Percentiles rank a stretch among this genome's conserved stretches.
Evolutionary conservation across 2,329 filamentous ascomycete species (phyloP).

Genomic region (Sphaerulina musiva): DNA sequence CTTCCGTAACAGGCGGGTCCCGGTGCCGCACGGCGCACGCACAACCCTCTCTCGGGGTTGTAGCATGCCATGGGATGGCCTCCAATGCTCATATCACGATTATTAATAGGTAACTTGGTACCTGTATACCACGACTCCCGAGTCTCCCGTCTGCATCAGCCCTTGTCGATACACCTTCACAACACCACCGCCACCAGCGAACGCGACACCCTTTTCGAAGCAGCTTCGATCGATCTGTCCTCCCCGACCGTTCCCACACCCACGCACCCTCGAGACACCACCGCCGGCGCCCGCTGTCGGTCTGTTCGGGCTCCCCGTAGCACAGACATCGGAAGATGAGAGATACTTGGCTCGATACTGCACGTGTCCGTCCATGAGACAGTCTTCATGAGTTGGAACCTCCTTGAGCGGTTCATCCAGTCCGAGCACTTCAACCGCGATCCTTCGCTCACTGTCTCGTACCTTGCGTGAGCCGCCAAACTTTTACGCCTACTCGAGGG

Average conservation of each 20-base stretch:
- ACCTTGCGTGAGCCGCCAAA: conserved; percentile 63
- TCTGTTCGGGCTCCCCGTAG: not conserved
- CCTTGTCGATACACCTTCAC: too few relatives aligned
- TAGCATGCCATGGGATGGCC: too few relatives aligned
- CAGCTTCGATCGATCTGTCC: too few relatives aligned
- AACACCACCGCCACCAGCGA: too few relatives aligned
- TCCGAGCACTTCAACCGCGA: conserved; percentile 91
- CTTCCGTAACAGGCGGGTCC: not conserved
- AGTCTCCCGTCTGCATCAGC: too few relatives aligned
- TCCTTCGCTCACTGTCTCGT: conserved; percentile 80
- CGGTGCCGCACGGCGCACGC: too few relatives aligned
- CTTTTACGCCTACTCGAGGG: not conserved
- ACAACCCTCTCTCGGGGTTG: not conserved
- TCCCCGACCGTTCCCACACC: not conserved
- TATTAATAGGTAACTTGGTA: too few relatives aligned
- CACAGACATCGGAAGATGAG: conserved; percentile 13
- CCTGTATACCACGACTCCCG: too few relatives aligned
- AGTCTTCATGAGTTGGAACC: conserved; percentile 60
- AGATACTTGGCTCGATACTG: conserved; percentile 1
- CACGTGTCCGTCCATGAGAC: conserved; percentile 14
- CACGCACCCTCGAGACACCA: not conserved
- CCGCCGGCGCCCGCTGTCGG: conserved; percentile 7
- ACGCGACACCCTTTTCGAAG: too few relatives aligned
- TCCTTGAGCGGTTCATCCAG: conserved; percentile 85
- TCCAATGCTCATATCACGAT: too few relatives aligned